Conservation (phyloP, 805 yeast genomes). For the Nakazawaea siamensis region DNA sequence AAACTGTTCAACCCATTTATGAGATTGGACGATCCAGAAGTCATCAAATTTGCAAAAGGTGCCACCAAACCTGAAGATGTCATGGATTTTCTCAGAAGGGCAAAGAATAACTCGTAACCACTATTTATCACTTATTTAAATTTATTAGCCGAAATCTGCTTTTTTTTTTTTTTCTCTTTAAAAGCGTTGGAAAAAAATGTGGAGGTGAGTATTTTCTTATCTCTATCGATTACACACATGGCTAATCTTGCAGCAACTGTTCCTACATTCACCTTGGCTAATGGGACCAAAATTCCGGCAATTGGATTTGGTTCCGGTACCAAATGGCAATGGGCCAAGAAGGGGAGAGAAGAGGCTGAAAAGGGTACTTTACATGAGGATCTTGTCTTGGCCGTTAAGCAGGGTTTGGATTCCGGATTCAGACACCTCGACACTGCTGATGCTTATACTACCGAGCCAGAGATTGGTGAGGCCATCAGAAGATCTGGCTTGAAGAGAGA, state of each 20-base stretch:
- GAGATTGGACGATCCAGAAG: slow-evolving; percentile 59
- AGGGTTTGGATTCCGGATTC: slow-evolving; percentile 45
- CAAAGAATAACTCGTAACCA: slow-evolving; percentile 56
- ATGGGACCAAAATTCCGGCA: slow-evolving; percentile 29
- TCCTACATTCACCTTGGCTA: slow-evolving; percentile 16
- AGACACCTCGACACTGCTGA: slow-evolving; percentile 65
- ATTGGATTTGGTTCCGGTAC: slow-evolving; percentile 55
- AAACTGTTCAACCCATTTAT: slow-evolving; percentile 81
- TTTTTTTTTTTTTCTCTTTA: neutral
- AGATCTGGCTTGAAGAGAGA: slow-evolving; percentile 33
- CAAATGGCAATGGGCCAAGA: slow-evolving; percentile 37
- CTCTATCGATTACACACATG: too few relatives aligned
- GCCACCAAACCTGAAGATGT: slow-evolving; percentile 40
- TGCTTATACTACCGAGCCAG: slow-evolving; percentile 48
- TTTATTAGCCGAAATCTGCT: neutral
- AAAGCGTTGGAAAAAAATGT: too few relatives aligned
- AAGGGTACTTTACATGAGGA: slow-evolving; percentile 22
- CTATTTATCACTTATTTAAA: neutral
- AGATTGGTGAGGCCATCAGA: slow-evolving; percentile 40
- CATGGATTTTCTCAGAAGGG: slow-evolving; percentile 64
- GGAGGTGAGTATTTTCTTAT: too few relatives aligned
- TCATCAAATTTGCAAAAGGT: slow-evolving; percentile 48
- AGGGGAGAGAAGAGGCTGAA: slow-evolving; percentile 14
- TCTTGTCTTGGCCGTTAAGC: slow-evolving; percentile 35
- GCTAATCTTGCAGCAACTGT: neutral